Percentiles rank a stretch among this genome's conserved stretches.
Conservation (phyloP, 2,329 filamentous ascomycete genomes). For the Immersiporthe knoxdaviesiana region DNA sequence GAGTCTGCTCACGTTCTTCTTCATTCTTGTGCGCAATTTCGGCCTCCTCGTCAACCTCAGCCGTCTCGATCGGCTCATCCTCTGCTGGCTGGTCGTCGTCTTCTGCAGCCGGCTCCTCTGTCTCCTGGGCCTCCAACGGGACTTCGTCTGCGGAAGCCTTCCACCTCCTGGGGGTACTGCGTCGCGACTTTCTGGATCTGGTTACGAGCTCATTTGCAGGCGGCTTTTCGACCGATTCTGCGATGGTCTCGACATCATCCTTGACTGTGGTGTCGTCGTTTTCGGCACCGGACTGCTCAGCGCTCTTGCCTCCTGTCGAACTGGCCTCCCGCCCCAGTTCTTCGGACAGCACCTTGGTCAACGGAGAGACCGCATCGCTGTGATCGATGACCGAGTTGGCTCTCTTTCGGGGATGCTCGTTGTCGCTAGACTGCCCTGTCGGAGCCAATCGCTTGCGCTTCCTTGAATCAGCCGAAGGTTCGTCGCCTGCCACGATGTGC, state of each 20-base stretch:
- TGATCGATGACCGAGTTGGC: conserved; percentile 50
- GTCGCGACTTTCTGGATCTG: conserved; percentile 33
- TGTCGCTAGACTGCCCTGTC: conserved; percentile 48
- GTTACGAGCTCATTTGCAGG: conserved; percentile 29
- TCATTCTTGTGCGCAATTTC: conserved; percentile 63
- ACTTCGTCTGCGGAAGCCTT: conserved; percentile 35
- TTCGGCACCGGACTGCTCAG: conserved; percentile 49
- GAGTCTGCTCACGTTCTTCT: conserved; percentile 64
- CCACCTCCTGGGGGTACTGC: conserved; percentile 41
- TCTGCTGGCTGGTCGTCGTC: conserved; percentile 31
- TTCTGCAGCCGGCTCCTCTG: conserved; percentile 21
- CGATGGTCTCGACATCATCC: conserved; percentile 45
- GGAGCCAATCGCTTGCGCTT: conserved; percentile 56
- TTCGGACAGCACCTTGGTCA: conserved; percentile 41
- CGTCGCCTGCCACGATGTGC: conserved; percentile 34
- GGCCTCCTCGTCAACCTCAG: conserved; percentile 60
- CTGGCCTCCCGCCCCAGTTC: conserved; percentile 37
- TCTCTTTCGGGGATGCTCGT: conserved; percentile 58
- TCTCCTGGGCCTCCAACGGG: conserved; percentile 32
- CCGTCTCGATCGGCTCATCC: conserved; percentile 57
- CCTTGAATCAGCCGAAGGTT: conserved; percentile 44
- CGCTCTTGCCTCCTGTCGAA: conserved; percentile 43
- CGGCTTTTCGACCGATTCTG: conserved; percentile 31
- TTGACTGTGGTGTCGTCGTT: conserved; percentile 45
- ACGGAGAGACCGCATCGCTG: conserved; percentile 42